These are phyloP conservation scores for Albugo laibachii DNA, from an alignment of 352 stramenopile species.

Conservation along the genomic window DNA sequence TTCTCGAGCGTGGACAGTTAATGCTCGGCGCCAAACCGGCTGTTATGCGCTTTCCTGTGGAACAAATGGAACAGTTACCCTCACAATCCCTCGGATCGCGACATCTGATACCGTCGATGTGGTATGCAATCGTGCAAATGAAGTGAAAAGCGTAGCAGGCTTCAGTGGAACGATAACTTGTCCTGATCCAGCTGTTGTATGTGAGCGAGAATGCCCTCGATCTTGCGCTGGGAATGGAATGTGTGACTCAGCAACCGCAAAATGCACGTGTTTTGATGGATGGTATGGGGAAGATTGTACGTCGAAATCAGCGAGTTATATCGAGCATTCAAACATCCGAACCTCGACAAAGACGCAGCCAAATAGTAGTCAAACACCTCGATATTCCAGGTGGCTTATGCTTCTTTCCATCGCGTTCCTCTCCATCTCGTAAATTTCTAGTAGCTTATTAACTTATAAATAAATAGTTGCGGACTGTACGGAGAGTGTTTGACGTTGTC, in stretches of 20 bases:
- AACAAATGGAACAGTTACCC: conserved; percentile 14
- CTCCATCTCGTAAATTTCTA: too few relatives aligned
- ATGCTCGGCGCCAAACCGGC: conserved; percentile 30
- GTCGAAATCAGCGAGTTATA: too few relatives aligned
- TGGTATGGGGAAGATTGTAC: conserved; percentile 1
- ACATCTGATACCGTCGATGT: conserved; percentile 8
- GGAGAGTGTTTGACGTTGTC: too few relatives aligned
- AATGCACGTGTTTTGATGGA: conserved; percentile 1
- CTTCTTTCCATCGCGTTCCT: too few relatives aligned
- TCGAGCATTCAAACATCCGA: too few relatives aligned
- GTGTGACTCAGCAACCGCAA: not conserved
- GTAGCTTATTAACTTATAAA: too few relatives aligned
- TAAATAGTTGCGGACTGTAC: too few relatives aligned
- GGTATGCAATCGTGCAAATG: conserved; percentile 23
- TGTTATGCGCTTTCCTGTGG: conserved; percentile 62
- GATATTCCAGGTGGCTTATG: too few relatives aligned
- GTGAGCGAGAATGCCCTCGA: conserved; percentile 6
- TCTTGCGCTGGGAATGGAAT: not conserved
- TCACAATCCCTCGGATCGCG: conserved; percentile 16
- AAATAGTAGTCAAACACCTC: too few relatives aligned
- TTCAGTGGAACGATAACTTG: conserved; percentile 38
- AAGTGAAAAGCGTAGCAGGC: conserved; percentile 15
- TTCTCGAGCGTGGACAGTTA: conserved; percentile 37
- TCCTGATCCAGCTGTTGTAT: conserved; percentile 41
- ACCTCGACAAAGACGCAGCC: too few relatives aligned